Evolutionary conservation across 495 filamentous ascomycete species (phyloP).

Genomic region (Aspergillus nanangensis): DNA sequence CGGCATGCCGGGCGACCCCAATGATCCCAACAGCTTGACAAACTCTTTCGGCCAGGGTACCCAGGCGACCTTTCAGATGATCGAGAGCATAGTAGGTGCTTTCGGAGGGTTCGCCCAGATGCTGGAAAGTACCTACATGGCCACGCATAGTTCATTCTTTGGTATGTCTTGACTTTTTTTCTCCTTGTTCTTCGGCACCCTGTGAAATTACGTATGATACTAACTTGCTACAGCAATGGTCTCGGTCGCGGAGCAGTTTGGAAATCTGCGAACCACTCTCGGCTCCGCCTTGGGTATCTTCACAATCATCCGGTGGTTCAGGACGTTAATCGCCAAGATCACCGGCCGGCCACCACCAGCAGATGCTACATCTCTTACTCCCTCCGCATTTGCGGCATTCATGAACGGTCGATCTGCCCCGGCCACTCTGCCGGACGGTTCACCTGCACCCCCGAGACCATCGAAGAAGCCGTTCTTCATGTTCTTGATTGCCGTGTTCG

Average conservation of each 20-base stretch:
- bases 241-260: constrained; percentile 94
- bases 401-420: constrained; percentile 45
- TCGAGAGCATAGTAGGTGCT: constrained; percentile 97
- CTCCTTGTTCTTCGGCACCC: background rate
- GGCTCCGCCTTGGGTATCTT: constrained; percentile 95
- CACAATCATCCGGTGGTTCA: constrained; percentile 89
- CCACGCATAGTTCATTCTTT: constrained; percentile 98
- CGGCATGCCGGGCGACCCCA: constrained; percentile 58
- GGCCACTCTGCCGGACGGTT: constrained; percentile 49
- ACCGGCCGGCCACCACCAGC: constrained; percentile 91
- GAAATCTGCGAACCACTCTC: constrained; percentile 87
- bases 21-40: constrained; percentile 89
- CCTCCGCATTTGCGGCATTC: constrained; percentile 85
- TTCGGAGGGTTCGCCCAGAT: constrained; percentile 97
- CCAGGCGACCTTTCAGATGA: constrained; percentile 97
- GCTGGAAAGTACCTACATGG: constrained; percentile 99
- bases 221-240: constrained; percentile 75
- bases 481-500: constrained; percentile 92
- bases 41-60: constrained; percentile 88
- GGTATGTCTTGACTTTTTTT: constrained; percentile 55
- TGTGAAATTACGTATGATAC: background rate
- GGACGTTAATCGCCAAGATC: constrained; percentile 83
- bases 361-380: constrained; percentile 78
- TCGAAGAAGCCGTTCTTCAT: constrained; percentile 93
- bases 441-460: constrained; percentile 59